Base-by-base conservation (phyloP, 225 moss, liverwort and hornwort genomes). In the Neckera pumila region DNA sequence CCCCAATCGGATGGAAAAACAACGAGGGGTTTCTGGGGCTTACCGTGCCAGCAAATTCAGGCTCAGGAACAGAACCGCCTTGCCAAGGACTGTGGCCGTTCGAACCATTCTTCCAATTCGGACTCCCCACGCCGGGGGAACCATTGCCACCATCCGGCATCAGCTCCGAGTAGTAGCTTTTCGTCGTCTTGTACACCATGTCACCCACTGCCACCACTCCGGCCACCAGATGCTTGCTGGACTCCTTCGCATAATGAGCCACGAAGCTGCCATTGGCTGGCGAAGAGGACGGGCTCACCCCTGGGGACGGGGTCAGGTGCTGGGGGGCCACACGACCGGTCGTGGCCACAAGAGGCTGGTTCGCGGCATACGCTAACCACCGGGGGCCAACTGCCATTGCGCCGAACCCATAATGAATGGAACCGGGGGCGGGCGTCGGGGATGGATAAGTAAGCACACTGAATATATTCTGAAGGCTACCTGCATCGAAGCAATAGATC, bases 401-500 rank as follows among this genome's bases (percentile, higher is more conserved):
- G 79, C 99, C 99, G 87, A 96, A 96, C 38, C 97, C 96, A 86
- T 92, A 88, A 86, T 92, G 90, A 61, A 90, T 87, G 63, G 93
- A 93, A 62, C 94, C 96, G 43, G 93, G 89, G 72, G 94, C 67
- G 45, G 94, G 57, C 49, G 89, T 90, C 70, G 96, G 93, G 43
- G 96, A 93, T 34, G 99, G 99, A 88, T 99, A 99, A 43, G 97
- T 96, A 23, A 97, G 89, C 85, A 96, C 96, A 86, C 95, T 97
- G 71, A 95, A 99, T 12, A 95, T 96, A 75, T 96, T 99, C 87
- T 96, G 96, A 81, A 99, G 92, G 77, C 96, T 93, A 86, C 89
- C 93, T 71, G 99, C 96, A 93, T 99, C 99, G 81, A 97, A 96
- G 90, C 97, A 97, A 75, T 96, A 96, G 79, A 99, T 96, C 99